These are phyloP conservation scores for Berkeleyomyces rouxiae DNA, from an alignment of 2,329 filamentous ascomycete species.

Conservation along the genomic window DNA sequence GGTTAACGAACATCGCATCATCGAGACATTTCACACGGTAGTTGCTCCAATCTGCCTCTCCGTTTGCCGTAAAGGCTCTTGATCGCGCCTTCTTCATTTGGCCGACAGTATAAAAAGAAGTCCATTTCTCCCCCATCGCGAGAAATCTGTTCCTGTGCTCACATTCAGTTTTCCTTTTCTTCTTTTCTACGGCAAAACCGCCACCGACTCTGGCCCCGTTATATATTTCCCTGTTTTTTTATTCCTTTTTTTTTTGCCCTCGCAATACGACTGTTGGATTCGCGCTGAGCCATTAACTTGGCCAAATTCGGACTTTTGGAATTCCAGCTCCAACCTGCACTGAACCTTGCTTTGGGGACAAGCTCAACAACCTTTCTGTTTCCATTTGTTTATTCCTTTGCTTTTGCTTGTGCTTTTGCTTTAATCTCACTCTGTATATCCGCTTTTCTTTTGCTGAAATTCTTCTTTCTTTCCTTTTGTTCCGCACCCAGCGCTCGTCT, in stretches of 20 bases:
- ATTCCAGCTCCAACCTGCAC: neutral
- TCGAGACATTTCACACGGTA: neutral
- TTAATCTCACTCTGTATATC: neutral
- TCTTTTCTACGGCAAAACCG: neutral
- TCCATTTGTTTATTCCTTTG: neutral
- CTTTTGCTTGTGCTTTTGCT: neutral
- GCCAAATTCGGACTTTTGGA: conserved; percentile 2
- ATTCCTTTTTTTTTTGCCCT: conserved; percentile 15
- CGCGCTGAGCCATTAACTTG: conserved; percentile 1
- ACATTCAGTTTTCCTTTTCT: neutral
- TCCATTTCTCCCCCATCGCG: neutral
- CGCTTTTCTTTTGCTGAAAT: neutral
- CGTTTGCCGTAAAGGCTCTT: neutral
- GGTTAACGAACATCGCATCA: neutral
- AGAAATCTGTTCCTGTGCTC: neutral
- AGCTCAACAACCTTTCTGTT: neutral
- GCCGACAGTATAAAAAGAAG: neutral
- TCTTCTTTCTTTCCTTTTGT: neutral
- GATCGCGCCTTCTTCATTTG: neutral
- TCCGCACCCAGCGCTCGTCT: neutral
- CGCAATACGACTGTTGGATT: neutral
- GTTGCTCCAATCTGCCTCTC: neutral
- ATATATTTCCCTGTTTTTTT: neutral
- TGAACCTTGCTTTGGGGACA: neutral
- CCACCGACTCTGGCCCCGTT: too few relatives aligned